Base-by-base conservation (phyloP, 1,139 yeast genomes). In the Lodderomyces pseudojiufengensis region DNA sequence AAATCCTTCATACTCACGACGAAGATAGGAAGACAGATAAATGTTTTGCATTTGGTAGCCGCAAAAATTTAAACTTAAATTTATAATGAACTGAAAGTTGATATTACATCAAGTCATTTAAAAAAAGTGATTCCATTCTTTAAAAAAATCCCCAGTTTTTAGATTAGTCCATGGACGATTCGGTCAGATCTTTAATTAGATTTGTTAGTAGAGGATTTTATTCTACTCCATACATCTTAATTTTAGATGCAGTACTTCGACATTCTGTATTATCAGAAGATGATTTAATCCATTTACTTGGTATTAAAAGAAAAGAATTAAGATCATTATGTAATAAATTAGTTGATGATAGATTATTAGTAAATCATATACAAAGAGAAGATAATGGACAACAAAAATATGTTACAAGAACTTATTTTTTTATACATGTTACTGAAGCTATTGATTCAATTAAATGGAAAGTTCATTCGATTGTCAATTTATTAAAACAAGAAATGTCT, bases 361-460 rank as follows among this genome's bases (percentile, higher is more conserved):
- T 76, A 14, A 65, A 69, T 23, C 90, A 84, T 48, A 69, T 80
- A 24, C 95, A 88, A 57, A 81, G 86, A 57, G 96, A 87, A 57
- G 95, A 84, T 41, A 85, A 82, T 32, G 72, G 76, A 5, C 84
- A 79, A 43, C 84, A 75, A 47, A 71, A 95, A 43, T 76, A 84
- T 38, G 63, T 64, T 29, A 76, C 85, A 14, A 73, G 90, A 52
- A 84, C 94, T 0, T 92, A 88, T 56, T 92, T 81, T 60, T 92
- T 76, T 55, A 81, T 92, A 39, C 96, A 87, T 52, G 80, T 78
- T 54, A 87, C 97, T 2, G 95, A 88, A 55, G 95, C 97, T 1
- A 85, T 94, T 32, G 98, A 92, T 61, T 80, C 97, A 11, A 80
- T 92, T 55, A 92, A 94, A 60, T 94, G 97, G 97, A 88, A 90